These are phyloP conservation scores for Sphenostylis stenocarpa DNA, from an alignment of 306 rosid genomes.

Conservation along the genomic window DNA sequence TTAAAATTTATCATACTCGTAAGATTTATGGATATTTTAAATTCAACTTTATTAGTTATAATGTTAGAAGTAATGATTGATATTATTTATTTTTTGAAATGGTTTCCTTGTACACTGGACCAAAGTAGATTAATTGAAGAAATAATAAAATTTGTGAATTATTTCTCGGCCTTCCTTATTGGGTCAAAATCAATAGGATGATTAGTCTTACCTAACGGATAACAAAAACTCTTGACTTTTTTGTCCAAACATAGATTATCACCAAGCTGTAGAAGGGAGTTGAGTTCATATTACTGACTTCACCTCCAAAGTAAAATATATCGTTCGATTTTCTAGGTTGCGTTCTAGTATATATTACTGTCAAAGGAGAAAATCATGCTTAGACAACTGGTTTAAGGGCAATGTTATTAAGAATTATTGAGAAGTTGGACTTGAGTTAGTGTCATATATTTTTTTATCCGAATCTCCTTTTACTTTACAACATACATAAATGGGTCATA, in stretches of 20 bases:
- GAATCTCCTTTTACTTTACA: not conserved
- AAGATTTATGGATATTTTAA: not conserved
- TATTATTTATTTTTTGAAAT: not conserved
- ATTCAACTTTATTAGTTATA: not conserved
- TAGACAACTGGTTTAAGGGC: constrained; percentile 18
- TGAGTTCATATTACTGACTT: constrained; percentile 27
- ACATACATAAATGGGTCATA: not conserved
- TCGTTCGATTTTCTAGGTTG: not conserved
- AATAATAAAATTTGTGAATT: not conserved
- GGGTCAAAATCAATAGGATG: constrained; percentile 18
- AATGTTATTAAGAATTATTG: not conserved
- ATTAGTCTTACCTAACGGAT: constrained; percentile 43
- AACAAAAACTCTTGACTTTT: constrained; percentile 49
- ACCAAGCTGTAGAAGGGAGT: constrained; percentile 1
- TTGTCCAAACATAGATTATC: constrained; percentile 6
- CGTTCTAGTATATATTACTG: constrained; percentile 3
- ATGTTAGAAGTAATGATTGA: not conserved
- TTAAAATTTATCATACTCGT: not conserved
- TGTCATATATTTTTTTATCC: not conserved
- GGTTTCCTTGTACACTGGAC: not conserved
- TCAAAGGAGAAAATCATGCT: not conserved
- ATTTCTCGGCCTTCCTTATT: not conserved
- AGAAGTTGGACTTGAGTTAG: constrained; percentile 22
- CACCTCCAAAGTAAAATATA: constrained; percentile 17
- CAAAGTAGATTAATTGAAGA: not conserved